A percentile compares a stretch with the other conserved stretches of the same genome.
Conservation (phyloP, 257 asterid species). For the Euphrasia confusa region DNA sequence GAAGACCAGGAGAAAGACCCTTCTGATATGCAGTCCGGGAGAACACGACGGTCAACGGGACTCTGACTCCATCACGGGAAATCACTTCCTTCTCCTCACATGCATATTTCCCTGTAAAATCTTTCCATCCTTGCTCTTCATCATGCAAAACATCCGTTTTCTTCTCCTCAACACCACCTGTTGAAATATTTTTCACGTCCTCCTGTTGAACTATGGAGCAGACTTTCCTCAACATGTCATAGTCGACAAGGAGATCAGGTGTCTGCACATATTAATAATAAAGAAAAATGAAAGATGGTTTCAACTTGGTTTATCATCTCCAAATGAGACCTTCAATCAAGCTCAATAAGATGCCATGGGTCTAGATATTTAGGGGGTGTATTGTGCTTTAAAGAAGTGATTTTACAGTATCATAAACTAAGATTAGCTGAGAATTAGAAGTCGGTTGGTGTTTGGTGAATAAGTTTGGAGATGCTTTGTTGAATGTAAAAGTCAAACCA, state of each 20-base stretch:
- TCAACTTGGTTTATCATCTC: background rate
- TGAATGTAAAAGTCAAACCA: background rate
- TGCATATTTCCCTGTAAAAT: constrained; percentile 46
- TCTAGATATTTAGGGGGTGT: background rate
- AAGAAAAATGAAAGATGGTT: constrained; percentile 7
- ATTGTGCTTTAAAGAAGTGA: background rate
- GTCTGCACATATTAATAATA: constrained; percentile 41
- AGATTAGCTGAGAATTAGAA: background rate
- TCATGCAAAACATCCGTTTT: constrained; percentile 25
- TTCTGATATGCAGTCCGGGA: constrained; percentile 46
- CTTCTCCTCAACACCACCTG: constrained; percentile 25
- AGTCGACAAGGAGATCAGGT: constrained; percentile 88
- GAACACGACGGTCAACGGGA: constrained; percentile 71
- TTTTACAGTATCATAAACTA: background rate
- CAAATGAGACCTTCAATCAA: constrained; percentile 15
- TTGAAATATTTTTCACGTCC: constrained; percentile 40
- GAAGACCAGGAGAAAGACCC: constrained; percentile 77
- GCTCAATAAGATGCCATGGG: background rate
- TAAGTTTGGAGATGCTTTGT: background rate
- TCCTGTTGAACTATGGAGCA: constrained; percentile 68
- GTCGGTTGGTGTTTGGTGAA: background rate
- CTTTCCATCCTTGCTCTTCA: constrained; percentile 35
- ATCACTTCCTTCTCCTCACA: constrained; percentile 66
- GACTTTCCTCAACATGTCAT: constrained; percentile 62
- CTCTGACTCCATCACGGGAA: constrained; percentile 64